Evolutionary conservation across 306 rosid genomes (phyloP).

Genomic region (Vachellia collinsii): DNA sequence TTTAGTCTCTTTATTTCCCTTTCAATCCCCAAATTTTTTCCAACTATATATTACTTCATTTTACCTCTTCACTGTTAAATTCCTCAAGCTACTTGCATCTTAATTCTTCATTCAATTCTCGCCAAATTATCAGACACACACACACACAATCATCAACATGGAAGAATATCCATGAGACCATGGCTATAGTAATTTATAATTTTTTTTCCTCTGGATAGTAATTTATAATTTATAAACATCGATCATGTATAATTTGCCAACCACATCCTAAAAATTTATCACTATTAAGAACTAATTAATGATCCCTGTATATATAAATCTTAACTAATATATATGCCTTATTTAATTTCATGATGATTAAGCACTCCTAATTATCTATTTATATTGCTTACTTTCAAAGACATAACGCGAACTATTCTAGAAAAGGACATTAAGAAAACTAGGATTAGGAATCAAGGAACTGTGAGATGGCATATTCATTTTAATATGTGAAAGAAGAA

Average conservation of each 20-base stretch:
- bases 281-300: not conserved
- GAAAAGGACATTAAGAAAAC: not conserved
- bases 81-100: not conserved
- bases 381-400: conserved; percentile 10
- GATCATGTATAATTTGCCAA: not conserved
- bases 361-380: not conserved
- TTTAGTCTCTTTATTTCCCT: not conserved
- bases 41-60: not conserved
- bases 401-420: not conserved
- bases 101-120: not conserved
- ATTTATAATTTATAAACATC: not conserved
- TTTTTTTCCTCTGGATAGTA: too few relatives aligned
- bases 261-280: not conserved
- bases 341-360: not conserved
- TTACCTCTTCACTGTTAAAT: not conserved
- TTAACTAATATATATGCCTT: not conserved
- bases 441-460: conserved; percentile 13
- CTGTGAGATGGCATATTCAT: not conserved
- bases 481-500: not conserved
- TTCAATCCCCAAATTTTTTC: not conserved
- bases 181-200: too few relatives aligned
- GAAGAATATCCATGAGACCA: not conserved
- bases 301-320: not conserved
- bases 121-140: not conserved
- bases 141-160: not conserved